Percentiles rank a stretch among this genome's conserved stretches.
These are phyloP conservation scores for Ceratocystis eucalypticola DNA, from an alignment of 2,329 filamentous ascomycete genomes.

Conservation along the genomic window DNA sequence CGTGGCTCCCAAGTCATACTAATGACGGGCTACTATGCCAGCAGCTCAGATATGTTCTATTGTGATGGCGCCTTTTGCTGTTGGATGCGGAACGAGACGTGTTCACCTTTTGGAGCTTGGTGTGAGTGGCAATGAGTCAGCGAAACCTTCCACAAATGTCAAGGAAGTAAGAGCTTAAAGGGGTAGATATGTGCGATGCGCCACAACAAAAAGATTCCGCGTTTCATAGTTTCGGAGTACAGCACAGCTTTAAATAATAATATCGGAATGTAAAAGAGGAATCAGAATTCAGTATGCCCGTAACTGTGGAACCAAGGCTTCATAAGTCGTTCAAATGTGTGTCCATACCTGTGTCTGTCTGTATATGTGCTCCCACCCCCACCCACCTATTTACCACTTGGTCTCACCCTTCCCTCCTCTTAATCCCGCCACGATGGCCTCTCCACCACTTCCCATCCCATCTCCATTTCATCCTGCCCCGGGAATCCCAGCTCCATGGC, in stretches of 20 bases:
- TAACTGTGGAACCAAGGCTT: constrained; percentile 10
- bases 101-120: constrained; percentile 1
- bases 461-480: constrained; percentile 13
- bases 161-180: too few species aligned
- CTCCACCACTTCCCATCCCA: constrained; percentile 19
- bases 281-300: constrained; percentile 5
- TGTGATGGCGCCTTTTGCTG: constrained; percentile 17
- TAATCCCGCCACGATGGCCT: constrained; percentile 14
- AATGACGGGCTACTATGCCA: not conserved
- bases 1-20: constrained; percentile 1
- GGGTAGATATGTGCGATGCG: not conserved
- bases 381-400: not conserved
- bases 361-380: not conserved
- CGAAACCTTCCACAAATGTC: not conserved
- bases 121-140: constrained; percentile 13
- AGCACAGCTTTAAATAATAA: not conserved
- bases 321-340: constrained; percentile 8
- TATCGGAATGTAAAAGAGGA: not conserved
- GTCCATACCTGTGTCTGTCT: not conserved
- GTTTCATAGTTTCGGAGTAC: not conserved
- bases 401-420: not conserved
- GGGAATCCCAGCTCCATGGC: not conserved
- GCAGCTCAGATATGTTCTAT: not conserved
- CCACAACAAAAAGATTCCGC: not conserved
- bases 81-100: constrained; percentile 19